These are phyloP conservation scores for Ochetophila trinervis DNA, from an alignment of 306 rosid genomes.

Conservation along the genomic window DNA sequence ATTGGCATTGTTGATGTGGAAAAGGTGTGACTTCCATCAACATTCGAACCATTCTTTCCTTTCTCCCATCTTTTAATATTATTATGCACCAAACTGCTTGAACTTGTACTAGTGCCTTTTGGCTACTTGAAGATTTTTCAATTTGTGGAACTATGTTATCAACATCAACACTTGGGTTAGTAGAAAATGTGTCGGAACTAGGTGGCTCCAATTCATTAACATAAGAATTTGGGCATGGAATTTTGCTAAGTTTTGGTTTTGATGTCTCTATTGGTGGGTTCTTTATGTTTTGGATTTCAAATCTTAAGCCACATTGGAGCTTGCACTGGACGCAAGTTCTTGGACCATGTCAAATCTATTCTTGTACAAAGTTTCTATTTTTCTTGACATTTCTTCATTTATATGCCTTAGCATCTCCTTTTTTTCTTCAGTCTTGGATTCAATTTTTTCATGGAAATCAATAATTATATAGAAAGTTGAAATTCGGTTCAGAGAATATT, in stretches of 20 bases:
- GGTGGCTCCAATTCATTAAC: constrained; percentile 8
- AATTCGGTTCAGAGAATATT: neutral
- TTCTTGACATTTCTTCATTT: constrained; percentile 35
- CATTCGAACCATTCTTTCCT: constrained; percentile 18
- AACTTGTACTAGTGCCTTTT: constrained; percentile 22
- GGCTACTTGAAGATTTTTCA: constrained; percentile 43
- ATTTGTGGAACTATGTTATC: constrained; percentile 12
- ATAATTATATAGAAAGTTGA: neutral
- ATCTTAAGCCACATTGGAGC: constrained; percentile 39
- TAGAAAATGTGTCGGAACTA: constrained; percentile 17
- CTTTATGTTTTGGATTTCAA: constrained; percentile 27
- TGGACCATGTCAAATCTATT: constrained; percentile 44
- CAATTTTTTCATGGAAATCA: constrained; percentile 14
- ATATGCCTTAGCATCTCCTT: constrained; percentile 14
- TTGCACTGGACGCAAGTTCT: constrained; percentile 46
- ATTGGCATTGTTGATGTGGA: constrained; percentile 22
- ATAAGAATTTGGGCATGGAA: constrained; percentile 7
- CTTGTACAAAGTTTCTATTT: constrained; percentile 32
- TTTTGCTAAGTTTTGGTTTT: constrained; percentile 5
- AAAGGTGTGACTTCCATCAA: constrained; percentile 21
- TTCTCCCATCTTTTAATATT: constrained; percentile 25
- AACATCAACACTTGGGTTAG: constrained; percentile 27
- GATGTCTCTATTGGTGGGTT: constrained; percentile 13
- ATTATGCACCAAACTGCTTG: constrained; percentile 10
- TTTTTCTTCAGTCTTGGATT: constrained; percentile 27